phyloP scores from a whole-genome alignment of 139 green algal genomes.

The Yamagishiella unicocca region DNA sequence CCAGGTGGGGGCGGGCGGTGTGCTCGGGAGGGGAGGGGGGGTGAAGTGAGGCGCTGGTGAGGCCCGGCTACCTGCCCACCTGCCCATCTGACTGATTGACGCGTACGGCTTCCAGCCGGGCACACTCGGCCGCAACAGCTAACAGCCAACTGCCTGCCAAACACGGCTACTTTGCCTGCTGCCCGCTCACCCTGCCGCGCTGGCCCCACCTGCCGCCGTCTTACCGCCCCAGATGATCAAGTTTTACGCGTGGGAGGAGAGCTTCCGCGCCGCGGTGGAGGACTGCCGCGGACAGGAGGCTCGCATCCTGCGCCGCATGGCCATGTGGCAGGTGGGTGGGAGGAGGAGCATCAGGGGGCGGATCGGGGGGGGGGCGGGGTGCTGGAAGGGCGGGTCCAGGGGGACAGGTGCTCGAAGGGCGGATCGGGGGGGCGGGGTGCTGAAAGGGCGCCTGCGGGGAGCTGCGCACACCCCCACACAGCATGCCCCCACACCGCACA shows the following conservation, averaged over 20 bases:
- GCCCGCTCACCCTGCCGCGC: neutral
- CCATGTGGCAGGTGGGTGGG: slow-evolving; percentile 45
- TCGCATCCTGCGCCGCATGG: slow-evolving; percentile 60
- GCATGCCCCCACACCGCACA: too few species aligned
- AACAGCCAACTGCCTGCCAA: too few species aligned
- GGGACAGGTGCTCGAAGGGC: neutral
- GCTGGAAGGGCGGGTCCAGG: neutral
- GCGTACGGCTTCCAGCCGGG: too few species aligned
- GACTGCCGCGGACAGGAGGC: slow-evolving; percentile 75
- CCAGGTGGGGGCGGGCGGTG: slow-evolving; percentile 51
- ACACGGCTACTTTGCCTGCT: too few species aligned
- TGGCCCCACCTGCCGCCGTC: too few species aligned
- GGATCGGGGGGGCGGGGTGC: neutral
- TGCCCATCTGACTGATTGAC: too few species aligned
- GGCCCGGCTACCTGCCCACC: too few species aligned
- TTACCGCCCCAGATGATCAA: slow-evolving; percentile 81
- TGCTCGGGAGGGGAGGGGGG: too few species aligned
- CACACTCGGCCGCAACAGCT: too few species aligned
- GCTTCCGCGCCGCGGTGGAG: slow-evolving; percentile 69
- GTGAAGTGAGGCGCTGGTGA: too few species aligned
- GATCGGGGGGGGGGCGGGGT: neutral
- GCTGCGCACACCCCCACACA: too few species aligned
- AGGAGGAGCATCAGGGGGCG: neutral
- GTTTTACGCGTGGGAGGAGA: slow-evolving; percentile 88
- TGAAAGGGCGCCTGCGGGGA: too few species aligned